A percentile compares a stretch with the other conserved stretches of the same genome.
Evolutionary conservation across 2,329 filamentous ascomycete species (phyloP).

Genomic region (Sporothrix humicola): DNA sequence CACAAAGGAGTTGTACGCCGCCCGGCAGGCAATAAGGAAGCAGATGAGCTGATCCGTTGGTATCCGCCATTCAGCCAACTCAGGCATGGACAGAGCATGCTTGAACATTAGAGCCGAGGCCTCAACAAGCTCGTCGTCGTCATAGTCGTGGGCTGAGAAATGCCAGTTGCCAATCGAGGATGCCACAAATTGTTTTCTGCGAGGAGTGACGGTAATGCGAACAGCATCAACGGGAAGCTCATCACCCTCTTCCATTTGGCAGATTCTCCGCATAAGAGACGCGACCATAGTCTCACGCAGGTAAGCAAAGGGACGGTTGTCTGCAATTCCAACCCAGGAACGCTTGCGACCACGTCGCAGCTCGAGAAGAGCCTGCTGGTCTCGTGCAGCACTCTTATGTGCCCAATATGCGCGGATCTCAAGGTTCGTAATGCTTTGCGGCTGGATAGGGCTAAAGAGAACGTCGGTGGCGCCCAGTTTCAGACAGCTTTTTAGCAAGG

Average conservation of each 20-base stretch:
- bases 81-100: constrained; percentile 82
- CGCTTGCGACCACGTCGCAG: constrained; percentile 78
- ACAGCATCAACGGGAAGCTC: constrained; percentile 67
- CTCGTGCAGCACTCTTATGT: constrained; percentile 74
- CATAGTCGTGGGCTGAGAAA: constrained; percentile 88
- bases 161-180: constrained; percentile 77
- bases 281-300: constrained; percentile 93
- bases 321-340: constrained; percentile 88
- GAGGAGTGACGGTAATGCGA: constrained; percentile 69
- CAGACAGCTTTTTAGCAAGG: constrained; percentile 71
- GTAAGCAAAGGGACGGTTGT: constrained; percentile 86
- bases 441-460: constrained; percentile 76
- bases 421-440: constrained; percentile 74
- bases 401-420: constrained; percentile 84
- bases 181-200: constrained; percentile 70
- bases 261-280: constrained; percentile 86
- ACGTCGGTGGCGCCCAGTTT: constrained; percentile 89
- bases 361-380: constrained; percentile 74
- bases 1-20: constrained; percentile 95
- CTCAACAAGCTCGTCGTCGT: constrained; percentile 87
- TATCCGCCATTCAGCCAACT: constrained; percentile 80
- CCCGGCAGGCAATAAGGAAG: constrained; percentile 85
- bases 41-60: constrained; percentile 80
- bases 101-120: constrained; percentile 87
- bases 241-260: constrained; percentile 65